Base-by-base conservation (phyloP, 495 filamentous ascomycete genomes). In the Penicillium nucicola region DNA sequence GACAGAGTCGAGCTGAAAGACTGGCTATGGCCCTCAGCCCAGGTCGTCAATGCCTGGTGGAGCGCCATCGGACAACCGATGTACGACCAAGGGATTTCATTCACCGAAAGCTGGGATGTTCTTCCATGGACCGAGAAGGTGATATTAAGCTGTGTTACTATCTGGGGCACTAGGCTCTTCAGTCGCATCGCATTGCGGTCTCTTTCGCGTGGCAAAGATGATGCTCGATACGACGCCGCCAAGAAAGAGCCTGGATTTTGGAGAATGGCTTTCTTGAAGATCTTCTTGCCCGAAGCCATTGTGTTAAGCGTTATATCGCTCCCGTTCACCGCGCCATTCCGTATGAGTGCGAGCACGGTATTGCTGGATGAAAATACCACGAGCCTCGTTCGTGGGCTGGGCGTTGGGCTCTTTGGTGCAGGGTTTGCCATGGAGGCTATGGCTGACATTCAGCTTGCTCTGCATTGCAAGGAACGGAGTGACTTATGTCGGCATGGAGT, bases 21-120 rank as follows among this genome's bases (percentile, higher is more conserved):
- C 57, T 77, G 74, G 70, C 56, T 77, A 22, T 84, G 81, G 81
- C 77, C 79, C 0, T 59, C 68, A 2, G 74, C 62, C 15, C 79
- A 77, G 57, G 74, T 83, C 22, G 48, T 69, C 48, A 83, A 81
- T 57, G 80, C 76, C 5, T 84, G 80, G 80, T 80, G 77, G 77
- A 75, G 67, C 44, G 77, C 81, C 33, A 55, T 83, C 42, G 77
- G 80, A 31, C 66, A 64, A 15, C 70, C 64, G 1, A 61, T 79
- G 13, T 56, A 72, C 20, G 56, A 65, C 36, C 52, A 69, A 8
- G 67, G 71, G 2, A 42, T 76, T 28, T 62, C 78, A 0, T 39
- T 80, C 3, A 36, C 46, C 0, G 53, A 64, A 25, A 77, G 77
- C 5, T 78, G 75, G 58, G 50, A 49, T 4, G 61, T 62, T 3